These are phyloP conservation scores for Aspergillus sparsus DNA, from an alignment of 495 filamentous ascomycete genomes.

Conservation along the genomic window DNA sequence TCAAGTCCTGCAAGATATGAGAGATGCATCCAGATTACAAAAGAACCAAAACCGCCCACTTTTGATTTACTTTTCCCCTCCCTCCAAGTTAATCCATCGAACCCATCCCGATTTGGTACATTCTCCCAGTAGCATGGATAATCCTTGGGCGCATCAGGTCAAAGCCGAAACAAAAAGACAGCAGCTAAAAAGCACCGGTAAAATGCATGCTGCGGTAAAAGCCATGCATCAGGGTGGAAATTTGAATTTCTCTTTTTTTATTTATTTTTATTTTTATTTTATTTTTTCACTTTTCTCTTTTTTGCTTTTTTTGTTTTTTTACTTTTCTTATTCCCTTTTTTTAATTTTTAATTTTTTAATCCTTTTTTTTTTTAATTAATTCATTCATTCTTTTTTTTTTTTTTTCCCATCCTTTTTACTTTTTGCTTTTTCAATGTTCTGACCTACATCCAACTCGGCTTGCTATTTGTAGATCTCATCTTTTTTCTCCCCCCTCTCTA, in stretches of 20 bases:
- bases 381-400: neutral
- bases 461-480: slow-evolving; percentile 26
- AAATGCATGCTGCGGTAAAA: slow-evolving; percentile 22
- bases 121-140: slow-evolving; percentile 34
- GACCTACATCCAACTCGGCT: slow-evolving; percentile 8
- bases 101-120: slow-evolving; percentile 21
- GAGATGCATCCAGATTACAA: slow-evolving; percentile 25
- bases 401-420: slow-evolving; percentile 4
- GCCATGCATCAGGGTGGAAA: slow-evolving; percentile 25
- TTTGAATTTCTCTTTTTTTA: slow-evolving; percentile 20
- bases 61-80: slow-evolving; percentile 3
- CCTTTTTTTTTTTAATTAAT: slow-evolving; percentile 10
- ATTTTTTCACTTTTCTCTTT: slow-evolving; percentile 14
- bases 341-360: slow-evolving; percentile 1
- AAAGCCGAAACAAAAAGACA: slow-evolving; percentile 31
- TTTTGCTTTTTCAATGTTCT: slow-evolving; percentile 9
- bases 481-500: slow-evolving; percentile 4
- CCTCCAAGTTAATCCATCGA: slow-evolving; percentile 7
- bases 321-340: slow-evolving; percentile 6
- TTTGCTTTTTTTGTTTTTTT: slow-evolving; percentile 6
- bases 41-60: slow-evolving; percentile 20
- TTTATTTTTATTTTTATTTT: slow-evolving; percentile 13
- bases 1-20: slow-evolving; percentile 16
- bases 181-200: slow-evolving; percentile 24
- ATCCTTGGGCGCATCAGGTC: slow-evolving; percentile 36